Conservation (phyloP, 2,329 filamentous ascomycete genomes). For the Xylariaceae sp. region DNA sequence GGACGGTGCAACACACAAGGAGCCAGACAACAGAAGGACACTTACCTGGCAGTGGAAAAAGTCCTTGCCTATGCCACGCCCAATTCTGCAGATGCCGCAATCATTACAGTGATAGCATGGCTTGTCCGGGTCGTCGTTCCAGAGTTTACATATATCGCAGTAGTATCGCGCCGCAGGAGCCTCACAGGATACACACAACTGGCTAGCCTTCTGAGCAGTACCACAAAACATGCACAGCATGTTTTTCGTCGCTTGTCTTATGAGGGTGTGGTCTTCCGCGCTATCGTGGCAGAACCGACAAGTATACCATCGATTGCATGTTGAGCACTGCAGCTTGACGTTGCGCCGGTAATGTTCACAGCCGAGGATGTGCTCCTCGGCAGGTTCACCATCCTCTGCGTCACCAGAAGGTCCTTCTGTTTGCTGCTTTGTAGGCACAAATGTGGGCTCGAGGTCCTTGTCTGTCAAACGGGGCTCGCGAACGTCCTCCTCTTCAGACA, state of each 20-base stretch:
- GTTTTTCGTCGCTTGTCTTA: slow-evolving; percentile 78
- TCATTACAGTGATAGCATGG: slow-evolving; percentile 95
- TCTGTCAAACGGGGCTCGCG: slow-evolving; percentile 48
- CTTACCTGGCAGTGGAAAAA: slow-evolving; percentile 95
- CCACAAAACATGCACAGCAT: slow-evolving; percentile 98
- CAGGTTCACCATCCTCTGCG: slow-evolving; percentile 35
- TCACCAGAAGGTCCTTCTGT: slow-evolving; percentile 35
- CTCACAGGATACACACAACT: slow-evolving; percentile 72
- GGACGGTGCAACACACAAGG: too few relatives aligned
- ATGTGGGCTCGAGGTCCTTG: slow-evolving; percentile 63
- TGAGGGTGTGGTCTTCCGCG: slow-evolving; percentile 69
- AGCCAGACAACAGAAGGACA: too few relatives aligned
- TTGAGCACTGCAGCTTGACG: slow-evolving; percentile 89
- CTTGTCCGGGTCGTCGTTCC: slow-evolving; percentile 89
- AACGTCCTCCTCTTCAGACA: slow-evolving; percentile 34
- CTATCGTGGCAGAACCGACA: slow-evolving; percentile 93
- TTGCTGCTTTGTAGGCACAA: slow-evolving; percentile 48
- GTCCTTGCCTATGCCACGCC: slow-evolving; percentile 87
- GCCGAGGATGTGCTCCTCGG: slow-evolving; percentile 53
- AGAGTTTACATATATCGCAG: slow-evolving; percentile 90
- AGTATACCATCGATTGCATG: slow-evolving; percentile 87
- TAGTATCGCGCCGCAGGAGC: slow-evolving; percentile 82
- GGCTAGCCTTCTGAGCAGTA: slow-evolving; percentile 74
- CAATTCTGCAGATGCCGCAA: slow-evolving; percentile 90
- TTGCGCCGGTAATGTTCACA: slow-evolving; percentile 94